Evolutionary conservation across 192 early-diverging fungal species (phyloP), one percentile per base, ranked within the genome.

Genomic region (Funneliformis mosseae): DNA sequence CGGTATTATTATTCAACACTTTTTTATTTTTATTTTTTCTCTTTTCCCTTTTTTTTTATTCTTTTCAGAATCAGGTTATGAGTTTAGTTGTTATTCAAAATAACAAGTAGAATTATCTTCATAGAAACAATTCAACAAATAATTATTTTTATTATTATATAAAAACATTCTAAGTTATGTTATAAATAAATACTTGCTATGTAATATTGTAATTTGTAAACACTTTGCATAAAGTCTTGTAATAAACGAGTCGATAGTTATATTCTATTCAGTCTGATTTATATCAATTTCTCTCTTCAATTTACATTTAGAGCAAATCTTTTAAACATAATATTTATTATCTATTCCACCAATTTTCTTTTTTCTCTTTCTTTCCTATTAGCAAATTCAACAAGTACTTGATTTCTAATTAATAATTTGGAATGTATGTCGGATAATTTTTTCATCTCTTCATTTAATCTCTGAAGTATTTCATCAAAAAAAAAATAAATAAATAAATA

Each of bases 361-460:
- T 55, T 61, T 12, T 75, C 55, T 74, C 46, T 74, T 74, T 11
- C 55, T 14, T n/a, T 46, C 6, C 16, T 21, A 41, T 23, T 14
- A 7, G 67, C 28, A 69, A 69, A 18, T 69, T 28, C 67, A 69
- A 28, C 67, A 69, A 69, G 67, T 69, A 69, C 11, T 41, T 69
- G 50, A 55, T 55, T 55, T 21, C 50, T 55, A n/a, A 55, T 55
- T 21, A 55, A 11, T 6, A 55, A 55, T 21, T 23, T 77, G 61
- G 38, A n/a, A 62, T 50, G 50, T 41, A 69, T 41, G 8, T 41
- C 73, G 8, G 25, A 48, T 25, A 48, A 42, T 74, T 74, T 43
- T 74, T 43, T 74, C 48, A 25, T 76, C 61, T 5, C 48, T 62
- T 74, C 50, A 64, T 74, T 80, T 59, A 45, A 42, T 63, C 50